Percentiles rank a stretch among this genome's conserved stretches.
Evolutionary conservation across 805 yeast genomes (phyloP).

Genomic region (Ogataea allantospora): DNA sequence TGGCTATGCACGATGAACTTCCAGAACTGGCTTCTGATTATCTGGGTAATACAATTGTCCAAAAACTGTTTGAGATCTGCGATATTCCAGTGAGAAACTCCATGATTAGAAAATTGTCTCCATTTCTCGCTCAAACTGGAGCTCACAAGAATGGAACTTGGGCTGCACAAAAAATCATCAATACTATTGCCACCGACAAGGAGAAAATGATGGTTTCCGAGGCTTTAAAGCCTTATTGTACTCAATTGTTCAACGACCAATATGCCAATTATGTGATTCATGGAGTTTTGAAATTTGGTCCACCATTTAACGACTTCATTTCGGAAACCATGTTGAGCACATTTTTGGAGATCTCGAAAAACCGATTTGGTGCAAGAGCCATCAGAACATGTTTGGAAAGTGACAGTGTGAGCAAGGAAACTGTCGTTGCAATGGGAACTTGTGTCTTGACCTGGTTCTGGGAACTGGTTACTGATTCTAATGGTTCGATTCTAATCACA

Average conservation of each 20-base stretch:
- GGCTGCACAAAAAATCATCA: conserved; percentile 97
- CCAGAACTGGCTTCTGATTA: conserved; percentile 92
- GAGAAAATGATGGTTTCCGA: conserved; percentile 65
- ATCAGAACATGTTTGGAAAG: conserved; percentile 90
- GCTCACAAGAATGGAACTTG: conserved; percentile 98
- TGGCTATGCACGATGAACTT: conserved; percentile 82
- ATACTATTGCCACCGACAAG: conserved; percentile 55
- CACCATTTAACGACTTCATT: conserved; percentile 84
- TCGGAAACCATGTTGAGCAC: conserved; percentile 77
- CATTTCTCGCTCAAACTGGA: conserved; percentile 85
- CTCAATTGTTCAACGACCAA: conserved; percentile 87
- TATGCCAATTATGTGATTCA: conserved; percentile 96
- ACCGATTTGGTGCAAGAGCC: conserved; percentile 94
- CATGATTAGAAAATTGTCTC: conserved; percentile 76
- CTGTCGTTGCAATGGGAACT: conserved; percentile 68
- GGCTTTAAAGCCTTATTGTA: conserved; percentile 75
- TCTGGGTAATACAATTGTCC: conserved; percentile 93
- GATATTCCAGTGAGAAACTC: conserved; percentile 70
- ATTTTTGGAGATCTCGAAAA: conserved; percentile 78
- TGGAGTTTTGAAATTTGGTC: conserved; percentile 85
- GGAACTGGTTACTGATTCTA: conserved; percentile 75
- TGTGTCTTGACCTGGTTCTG: conserved; percentile 76
- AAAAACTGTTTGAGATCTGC: conserved; percentile 75
- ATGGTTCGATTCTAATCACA: conserved; percentile 85
- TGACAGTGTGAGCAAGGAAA: conserved; percentile 62